A percentile compares a stretch with the other conserved stretches of the same genome.
Conservation (phyloP, 2,329 filamentous ascomycete species). For the Xylaria sp. region DNA sequence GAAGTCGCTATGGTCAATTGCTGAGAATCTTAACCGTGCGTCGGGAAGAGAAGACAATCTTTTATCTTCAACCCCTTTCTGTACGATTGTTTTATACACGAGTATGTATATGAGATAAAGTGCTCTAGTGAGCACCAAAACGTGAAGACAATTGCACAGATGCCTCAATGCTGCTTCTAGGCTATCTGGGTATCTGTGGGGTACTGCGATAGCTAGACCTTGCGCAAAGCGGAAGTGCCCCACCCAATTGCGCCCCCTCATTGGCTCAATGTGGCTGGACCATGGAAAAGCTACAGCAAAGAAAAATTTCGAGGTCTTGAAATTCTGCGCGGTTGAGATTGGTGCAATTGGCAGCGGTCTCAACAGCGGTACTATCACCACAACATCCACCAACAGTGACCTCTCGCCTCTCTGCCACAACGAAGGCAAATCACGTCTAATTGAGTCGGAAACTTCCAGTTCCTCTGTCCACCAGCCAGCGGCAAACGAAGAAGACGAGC, state of each 20-base stretch:
- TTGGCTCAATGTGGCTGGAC: conserved; percentile 38
- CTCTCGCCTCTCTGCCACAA: background rate
- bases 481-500: background rate
- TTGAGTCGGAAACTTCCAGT: background rate
- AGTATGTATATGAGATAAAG: no score
- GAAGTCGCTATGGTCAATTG: no score
- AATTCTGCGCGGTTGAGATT: conserved; percentile 15
- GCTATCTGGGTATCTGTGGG: conserved; percentile 7
- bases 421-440: background rate
- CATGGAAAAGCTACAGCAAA: conserved; percentile 33
- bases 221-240: conserved; percentile 36
- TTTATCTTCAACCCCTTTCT: no score
- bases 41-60: no score
- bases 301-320: conserved; percentile 44
- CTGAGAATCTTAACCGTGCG: no score
- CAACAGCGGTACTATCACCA: background rate
- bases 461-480: background rate
- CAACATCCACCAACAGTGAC: background rate
- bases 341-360: conserved; percentile 3
- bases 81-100: no score
- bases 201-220: conserved; percentile 9
- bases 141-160: no score
- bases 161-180: no score
- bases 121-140: no score
- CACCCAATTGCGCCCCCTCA: conserved; percentile 29